Base-by-base conservation (phyloP, 495 filamentous ascomycete species). In the Tuber borchii region DNA sequence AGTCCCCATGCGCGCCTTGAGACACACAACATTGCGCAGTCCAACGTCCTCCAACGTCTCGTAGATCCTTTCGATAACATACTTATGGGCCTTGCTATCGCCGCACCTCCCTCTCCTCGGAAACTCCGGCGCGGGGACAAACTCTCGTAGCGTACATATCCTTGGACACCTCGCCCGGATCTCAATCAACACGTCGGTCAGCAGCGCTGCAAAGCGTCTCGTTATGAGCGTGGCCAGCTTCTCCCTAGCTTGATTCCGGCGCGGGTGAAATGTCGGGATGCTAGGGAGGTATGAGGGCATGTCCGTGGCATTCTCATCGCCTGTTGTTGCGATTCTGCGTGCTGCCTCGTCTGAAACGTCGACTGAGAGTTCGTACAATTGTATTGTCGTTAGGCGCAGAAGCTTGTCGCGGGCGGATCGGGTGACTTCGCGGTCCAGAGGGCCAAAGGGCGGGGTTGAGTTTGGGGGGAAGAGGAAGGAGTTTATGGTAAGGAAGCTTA, bases 311-410 rank as follows among this genome's bases (percentile, higher is more conserved):
- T 2, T 16, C 31, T 34, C 56, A n/a, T 37, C 48, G 26, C 10
- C 7, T 6, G 51, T 1, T 17, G 9, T 20, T 17, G 71, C 65
- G 39, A 37, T 73, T 43, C 65, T 39, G 1, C 48, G 77, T 42
- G 37, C 69, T 6, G 69, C 71, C 46, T 74, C 75, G 75, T 77
- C 75, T 0, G 77, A 31, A 20, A 71, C 42, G 31, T 77, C 71
- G 9, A 20, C 22, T 20, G 71, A 56, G 14, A 77, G 65, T 12
- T 71, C 74, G 22, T 43, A 8, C 14, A 77, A 71, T 19, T 77
- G 68, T 6, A 9, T 4, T 31, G 68, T 69, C 1, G 10, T 10
- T 10, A 79, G 51, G 14, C 45, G 75, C 22, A 71, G 37, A 12
- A 73, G 20, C 31, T 65, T 73, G 4, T 76, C 37, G 12, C 44